phyloP scores from a whole-genome alignment of 805 yeast species.

The Brettanomyces bruxellensis region DNA sequence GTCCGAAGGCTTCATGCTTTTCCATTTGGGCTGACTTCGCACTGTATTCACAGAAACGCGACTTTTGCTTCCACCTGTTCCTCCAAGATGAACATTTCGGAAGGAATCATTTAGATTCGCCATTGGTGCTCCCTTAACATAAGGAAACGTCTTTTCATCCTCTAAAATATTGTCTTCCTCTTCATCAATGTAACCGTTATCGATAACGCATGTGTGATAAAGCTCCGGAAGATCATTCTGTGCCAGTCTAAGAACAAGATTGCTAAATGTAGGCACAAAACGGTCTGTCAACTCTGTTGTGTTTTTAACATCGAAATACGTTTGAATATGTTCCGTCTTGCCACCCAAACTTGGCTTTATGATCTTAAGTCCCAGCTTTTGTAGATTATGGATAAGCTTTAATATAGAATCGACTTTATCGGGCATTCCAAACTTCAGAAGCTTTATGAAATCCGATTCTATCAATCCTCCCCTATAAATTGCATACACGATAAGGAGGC shows the following conservation, averaged over 20 bases:
- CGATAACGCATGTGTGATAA: slow-evolving; percentile 11
- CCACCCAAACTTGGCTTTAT: slow-evolving; percentile 30
- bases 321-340: slow-evolving; percentile 36
- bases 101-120: slow-evolving; percentile 12
- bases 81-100: not conserved
- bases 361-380: slow-evolving; percentile 27
- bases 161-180: slow-evolving; percentile 21
- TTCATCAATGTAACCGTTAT: slow-evolving; percentile 4
- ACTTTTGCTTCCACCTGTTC: not conserved
- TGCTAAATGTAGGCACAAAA: slow-evolving; percentile 19
- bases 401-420: slow-evolving; percentile 31
- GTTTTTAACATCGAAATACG: slow-evolving; percentile 42
- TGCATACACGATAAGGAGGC: slow-evolving; percentile 68
- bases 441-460: slow-evolving; percentile 61
- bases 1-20: slow-evolving; percentile 14
- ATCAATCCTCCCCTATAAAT: slow-evolving; percentile 76
- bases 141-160: slow-evolving; percentile 45
- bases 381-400: slow-evolving; percentile 48
- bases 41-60: slow-evolving; percentile 5
- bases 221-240: slow-evolving; percentile 20
- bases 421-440: slow-evolving; percentile 44
- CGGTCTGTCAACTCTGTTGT: slow-evolving; percentile 18
- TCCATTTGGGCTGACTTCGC: slow-evolving; percentile 24
- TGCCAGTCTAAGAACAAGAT: slow-evolving; percentile 19
- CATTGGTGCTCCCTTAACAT: slow-evolving; percentile 25